A percentile compares a stretch with the other conserved stretches of the same genome.
Conservation (phyloP, 805 yeast genomes). For the Zygoascus tannicola region DNA sequence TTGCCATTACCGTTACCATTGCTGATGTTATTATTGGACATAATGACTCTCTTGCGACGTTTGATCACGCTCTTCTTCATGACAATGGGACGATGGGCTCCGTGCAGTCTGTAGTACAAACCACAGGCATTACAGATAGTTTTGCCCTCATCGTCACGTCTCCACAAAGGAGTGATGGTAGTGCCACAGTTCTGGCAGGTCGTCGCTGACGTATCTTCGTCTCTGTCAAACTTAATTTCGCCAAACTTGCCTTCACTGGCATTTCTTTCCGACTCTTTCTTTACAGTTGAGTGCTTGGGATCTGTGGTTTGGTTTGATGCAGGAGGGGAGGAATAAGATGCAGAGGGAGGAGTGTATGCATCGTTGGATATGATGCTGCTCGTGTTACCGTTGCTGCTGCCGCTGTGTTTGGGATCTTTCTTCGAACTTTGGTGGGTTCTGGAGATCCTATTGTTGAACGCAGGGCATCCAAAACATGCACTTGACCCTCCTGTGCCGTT, state of each 20-base stretch:
- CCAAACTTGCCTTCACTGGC: slow-evolving; percentile 1
- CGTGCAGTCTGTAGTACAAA: slow-evolving; percentile 64
- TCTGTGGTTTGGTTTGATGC: neutral
- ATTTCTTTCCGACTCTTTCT: slow-evolving; percentile 2
- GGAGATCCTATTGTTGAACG: slow-evolving; percentile 54
- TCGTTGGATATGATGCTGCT: slow-evolving; percentile 8
- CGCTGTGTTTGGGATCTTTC: slow-evolving; percentile 1
- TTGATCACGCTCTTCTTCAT: slow-evolving; percentile 67
- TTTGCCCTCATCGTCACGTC: slow-evolving; percentile 72
- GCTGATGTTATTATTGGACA: slow-evolving; percentile 1
- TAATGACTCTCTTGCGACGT: slow-evolving; percentile 51
- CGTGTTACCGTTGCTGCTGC: slow-evolving; percentile 2
- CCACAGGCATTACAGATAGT: slow-evolving; percentile 86
- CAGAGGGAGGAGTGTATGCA: slow-evolving; percentile 2
- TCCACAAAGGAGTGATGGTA: slow-evolving; percentile 80
- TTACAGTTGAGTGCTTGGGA: neutral
- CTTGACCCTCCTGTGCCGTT: slow-evolving; percentile 81
- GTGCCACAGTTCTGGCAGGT: slow-evolving; percentile 81
- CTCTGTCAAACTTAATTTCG: neutral
- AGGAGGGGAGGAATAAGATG: neutral
- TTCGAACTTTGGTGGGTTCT: slow-evolving; percentile 7
- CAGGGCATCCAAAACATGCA: slow-evolving; percentile 78
- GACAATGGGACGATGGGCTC: slow-evolving; percentile 64
- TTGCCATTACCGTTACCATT: neutral
- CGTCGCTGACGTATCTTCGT: slow-evolving; percentile 36